These are phyloP conservation scores for Ascosphaera pollenicola DNA, from an alignment of 2,329 filamentous ascomycete genomes.

Conservation along the genomic window DNA sequence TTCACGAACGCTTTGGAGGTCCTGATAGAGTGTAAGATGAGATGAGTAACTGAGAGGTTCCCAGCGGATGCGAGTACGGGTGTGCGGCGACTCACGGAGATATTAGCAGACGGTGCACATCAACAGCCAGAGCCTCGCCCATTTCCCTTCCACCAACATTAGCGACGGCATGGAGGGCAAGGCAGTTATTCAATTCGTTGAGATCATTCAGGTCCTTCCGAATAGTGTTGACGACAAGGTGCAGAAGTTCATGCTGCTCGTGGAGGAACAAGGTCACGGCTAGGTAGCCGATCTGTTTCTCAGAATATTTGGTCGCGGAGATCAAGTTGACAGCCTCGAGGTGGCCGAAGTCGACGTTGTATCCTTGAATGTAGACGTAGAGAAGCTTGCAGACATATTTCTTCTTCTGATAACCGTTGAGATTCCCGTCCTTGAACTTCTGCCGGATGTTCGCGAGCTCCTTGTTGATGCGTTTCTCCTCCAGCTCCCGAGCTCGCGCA, in stretches of 20 bases:
- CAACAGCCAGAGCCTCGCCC: constrained; percentile 76
- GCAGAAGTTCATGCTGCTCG: constrained; percentile 87
- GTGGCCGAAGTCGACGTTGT: constrained; percentile 98
- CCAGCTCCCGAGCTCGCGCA: constrained; percentile 78
- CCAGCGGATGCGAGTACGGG: constrained; percentile 17
- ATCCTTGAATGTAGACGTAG: constrained; percentile 97
- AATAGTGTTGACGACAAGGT: constrained; percentile 96
- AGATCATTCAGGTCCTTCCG: constrained; percentile 84
- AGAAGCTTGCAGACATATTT: constrained; percentile 99
- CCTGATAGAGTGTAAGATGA: constrained; percentile 18
- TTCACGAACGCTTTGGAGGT: constrained; percentile 95
- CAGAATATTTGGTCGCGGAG: constrained; percentile 89
- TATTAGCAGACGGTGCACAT: constrained; percentile 84
- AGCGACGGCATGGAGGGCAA: constrained; percentile 90
- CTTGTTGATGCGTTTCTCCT: constrained; percentile 99
- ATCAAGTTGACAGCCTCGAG: constrained; percentile 96
- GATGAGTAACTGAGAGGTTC: too few relatives aligned
- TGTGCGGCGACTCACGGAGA: constrained; percentile 47
- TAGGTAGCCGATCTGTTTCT: constrained; percentile 97
- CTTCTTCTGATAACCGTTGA: constrained; percentile 97
- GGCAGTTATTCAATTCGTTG: constrained; percentile 93
- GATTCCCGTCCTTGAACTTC: constrained; percentile 89
- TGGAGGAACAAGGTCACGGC: constrained; percentile 94
- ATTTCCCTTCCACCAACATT: constrained; percentile 95
- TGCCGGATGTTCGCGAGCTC: constrained; percentile 95